A percentile compares a stretch with the other conserved stretches of the same genome.
These are phyloP conservation scores for Lodderomyces metapsilosis DNA, from an alignment of 1,139 yeast genomes.

Conservation along the genomic window DNA sequence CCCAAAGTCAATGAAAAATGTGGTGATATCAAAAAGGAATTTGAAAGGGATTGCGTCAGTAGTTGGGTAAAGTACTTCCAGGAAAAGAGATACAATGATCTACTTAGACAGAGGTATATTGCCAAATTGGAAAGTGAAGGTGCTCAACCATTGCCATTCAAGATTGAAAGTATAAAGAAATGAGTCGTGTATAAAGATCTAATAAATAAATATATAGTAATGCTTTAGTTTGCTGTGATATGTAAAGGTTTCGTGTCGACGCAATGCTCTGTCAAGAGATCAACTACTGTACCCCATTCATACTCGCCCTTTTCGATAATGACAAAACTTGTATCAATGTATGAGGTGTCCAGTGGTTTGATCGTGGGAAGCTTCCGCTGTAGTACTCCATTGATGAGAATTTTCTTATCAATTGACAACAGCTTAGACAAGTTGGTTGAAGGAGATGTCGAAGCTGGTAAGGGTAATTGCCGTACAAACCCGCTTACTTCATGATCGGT, in stretches of 20 bases:
- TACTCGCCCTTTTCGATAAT: constrained; percentile 70
- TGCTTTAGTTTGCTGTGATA: constrained; percentile 25
- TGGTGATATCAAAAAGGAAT: constrained; percentile 33
- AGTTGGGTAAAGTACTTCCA: constrained; percentile 50
- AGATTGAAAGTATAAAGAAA: constrained; percentile 24
- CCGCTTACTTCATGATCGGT: constrained; percentile 47
- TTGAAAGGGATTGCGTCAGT: constrained; percentile 43
- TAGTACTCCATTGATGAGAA: constrained; percentile 62
- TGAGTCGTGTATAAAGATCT: constrained; percentile 4
- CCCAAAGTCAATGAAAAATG: constrained; percentile 34
- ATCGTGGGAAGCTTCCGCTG: constrained; percentile 50
- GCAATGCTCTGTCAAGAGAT: constrained; percentile 33
- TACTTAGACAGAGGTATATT: constrained; percentile 42
- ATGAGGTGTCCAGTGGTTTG: constrained; percentile 38
- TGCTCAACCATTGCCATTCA: constrained; percentile 48
- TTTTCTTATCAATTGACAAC: constrained; percentile 47
- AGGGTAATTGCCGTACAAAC: constrained; percentile 63
- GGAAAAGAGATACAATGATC: constrained; percentile 45
- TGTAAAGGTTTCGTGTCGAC: constrained; percentile 35
- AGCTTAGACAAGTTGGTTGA: constrained; percentile 16
- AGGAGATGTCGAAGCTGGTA: constrained; percentile 7
- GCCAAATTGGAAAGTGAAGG: constrained; percentile 47
- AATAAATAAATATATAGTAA: constrained; percentile 8
- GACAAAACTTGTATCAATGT: constrained; percentile 52
- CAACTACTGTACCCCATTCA: constrained; percentile 76